These are phyloP conservation scores for Trametes cingulata DNA, from an alignment of 768 basidiomycete species.

Conservation along the genomic window DNA sequence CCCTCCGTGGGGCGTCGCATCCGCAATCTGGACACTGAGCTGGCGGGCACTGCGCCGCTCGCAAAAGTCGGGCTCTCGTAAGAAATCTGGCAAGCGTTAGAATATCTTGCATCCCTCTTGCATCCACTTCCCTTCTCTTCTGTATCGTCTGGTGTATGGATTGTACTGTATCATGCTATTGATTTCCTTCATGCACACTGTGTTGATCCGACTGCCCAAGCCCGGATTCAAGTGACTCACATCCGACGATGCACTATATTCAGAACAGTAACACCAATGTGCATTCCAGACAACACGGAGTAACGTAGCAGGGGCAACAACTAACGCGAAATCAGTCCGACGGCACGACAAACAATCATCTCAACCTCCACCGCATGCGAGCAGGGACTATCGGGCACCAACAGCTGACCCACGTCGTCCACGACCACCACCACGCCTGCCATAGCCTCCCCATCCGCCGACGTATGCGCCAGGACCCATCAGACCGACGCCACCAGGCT, in stretches of 20 bases:
- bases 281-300: conserved; percentile 15
- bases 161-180: conserved; percentile 6
- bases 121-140: background rate
- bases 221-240: too few species aligned
- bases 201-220: background rate
- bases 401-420: conserved; percentile 37
- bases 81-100: background rate
- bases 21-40: conserved; percentile 41
- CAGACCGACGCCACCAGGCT: conserved; percentile 76
- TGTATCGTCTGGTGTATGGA: background rate
- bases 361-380: background rate
- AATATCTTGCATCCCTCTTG: background rate
- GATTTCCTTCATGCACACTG: background rate
- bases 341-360: background rate
- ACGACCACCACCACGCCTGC: conserved; percentile 48
- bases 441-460: conserved; percentile 76
- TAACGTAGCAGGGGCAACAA: conserved; percentile 6
- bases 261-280: background rate
- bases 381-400: conserved; percentile 14
- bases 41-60: conserved; percentile 35
- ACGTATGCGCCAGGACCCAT: conserved; percentile 80
- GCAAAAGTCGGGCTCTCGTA: conserved; percentile 11
- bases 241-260: background rate
- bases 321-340: conserved; percentile 1
- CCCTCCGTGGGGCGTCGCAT: conserved; percentile 54